These are phyloP conservation scores for Zymoseptoria crescenta DNA, from an alignment of 2,329 filamentous ascomycete genomes.

Conservation along the genomic window DNA sequence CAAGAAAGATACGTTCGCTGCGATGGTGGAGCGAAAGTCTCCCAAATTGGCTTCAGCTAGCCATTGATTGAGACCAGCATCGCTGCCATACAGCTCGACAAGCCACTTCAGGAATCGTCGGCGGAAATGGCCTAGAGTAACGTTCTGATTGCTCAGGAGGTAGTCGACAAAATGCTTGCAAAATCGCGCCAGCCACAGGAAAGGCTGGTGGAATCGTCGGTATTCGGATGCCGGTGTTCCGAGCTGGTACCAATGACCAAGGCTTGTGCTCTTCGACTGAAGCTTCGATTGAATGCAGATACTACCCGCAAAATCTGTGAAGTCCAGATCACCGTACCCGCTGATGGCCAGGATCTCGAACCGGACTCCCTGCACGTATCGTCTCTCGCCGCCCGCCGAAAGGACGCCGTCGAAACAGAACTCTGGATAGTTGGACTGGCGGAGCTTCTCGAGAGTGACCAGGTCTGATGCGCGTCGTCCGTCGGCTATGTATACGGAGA, in stretches of 20 bases:
- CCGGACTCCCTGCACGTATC: constrained; percentile 49
- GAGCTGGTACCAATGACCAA: constrained; percentile 54
- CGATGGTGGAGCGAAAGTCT: constrained; percentile 58
- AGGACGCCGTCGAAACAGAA: constrained; percentile 57
- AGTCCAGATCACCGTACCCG: constrained; percentile 50
- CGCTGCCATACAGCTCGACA: constrained; percentile 37
- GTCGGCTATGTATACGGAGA: constrained; percentile 11
- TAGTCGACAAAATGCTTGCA: constrained; percentile 67
- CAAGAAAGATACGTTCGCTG: constrained; percentile 55
- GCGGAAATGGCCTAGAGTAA: constrained; percentile 52
- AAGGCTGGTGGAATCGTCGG: constrained; percentile 51
- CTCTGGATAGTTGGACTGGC: constrained; percentile 8
- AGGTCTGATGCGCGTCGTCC: constrained; percentile 8
- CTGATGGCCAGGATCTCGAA: constrained; percentile 58
- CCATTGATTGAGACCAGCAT: constrained; percentile 49
- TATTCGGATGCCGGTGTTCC: constrained; percentile 53
- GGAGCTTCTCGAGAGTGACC: constrained; percentile 11
- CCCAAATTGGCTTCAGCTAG: constrained; percentile 27
- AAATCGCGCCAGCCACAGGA: constrained; percentile 63
- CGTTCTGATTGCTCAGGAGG: constrained; percentile 33
- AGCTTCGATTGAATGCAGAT: constrained; percentile 57
- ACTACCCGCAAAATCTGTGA: constrained; percentile 31
- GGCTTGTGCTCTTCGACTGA: constrained; percentile 16
- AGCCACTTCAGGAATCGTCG: constrained; percentile 53
- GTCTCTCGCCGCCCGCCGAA: constrained; percentile 33